phyloP scores from a whole-genome alignment of 306 rosid species.

The Rosa lucieae region DNA sequence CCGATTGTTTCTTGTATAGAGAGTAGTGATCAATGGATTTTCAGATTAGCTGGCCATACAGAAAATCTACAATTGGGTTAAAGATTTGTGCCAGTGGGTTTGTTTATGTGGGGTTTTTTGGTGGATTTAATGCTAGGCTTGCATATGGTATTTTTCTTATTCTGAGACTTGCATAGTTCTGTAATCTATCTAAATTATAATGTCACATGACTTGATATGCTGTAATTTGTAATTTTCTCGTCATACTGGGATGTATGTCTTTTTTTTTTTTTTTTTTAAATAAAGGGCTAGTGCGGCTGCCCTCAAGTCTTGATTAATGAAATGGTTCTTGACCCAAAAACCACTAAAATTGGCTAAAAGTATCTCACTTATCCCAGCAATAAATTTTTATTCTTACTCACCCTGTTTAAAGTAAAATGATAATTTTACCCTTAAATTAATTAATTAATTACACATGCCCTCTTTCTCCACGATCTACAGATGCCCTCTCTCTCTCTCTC shows the following conservation, averaged over 20 bases:
- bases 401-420: too few relatives aligned
- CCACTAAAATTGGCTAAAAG: too few relatives aligned
- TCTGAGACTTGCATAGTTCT: constrained; percentile 5
- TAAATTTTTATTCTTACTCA: too few relatives aligned
- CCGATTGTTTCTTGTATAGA: constrained; percentile 16
- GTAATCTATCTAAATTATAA: neutral
- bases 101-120: neutral
- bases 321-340: too few relatives aligned
- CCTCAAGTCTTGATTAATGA: too few relatives aligned
- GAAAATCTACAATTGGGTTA: constrained; percentile 17
- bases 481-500: too few relatives aligned
- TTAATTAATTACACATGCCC: too few relatives aligned
- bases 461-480: too few relatives aligned
- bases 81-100: constrained; percentile 18
- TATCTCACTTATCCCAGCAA: too few relatives aligned
- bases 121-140: constrained; percentile 27
- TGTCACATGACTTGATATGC: neutral
- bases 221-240: neutral
- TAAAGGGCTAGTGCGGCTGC: too few relatives aligned
- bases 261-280: too few relatives aligned
- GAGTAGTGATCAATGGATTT: constrained; percentile 21
- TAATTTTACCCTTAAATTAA: too few relatives aligned
- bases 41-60: constrained; percentile 13
- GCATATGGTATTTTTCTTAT: constrained; percentile 11
- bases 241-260: neutral